These are phyloP conservation scores for Paraphaeosphaeria minitans DNA, from an alignment of 2,329 filamentous ascomycete genomes.

Conservation along the genomic window DNA sequence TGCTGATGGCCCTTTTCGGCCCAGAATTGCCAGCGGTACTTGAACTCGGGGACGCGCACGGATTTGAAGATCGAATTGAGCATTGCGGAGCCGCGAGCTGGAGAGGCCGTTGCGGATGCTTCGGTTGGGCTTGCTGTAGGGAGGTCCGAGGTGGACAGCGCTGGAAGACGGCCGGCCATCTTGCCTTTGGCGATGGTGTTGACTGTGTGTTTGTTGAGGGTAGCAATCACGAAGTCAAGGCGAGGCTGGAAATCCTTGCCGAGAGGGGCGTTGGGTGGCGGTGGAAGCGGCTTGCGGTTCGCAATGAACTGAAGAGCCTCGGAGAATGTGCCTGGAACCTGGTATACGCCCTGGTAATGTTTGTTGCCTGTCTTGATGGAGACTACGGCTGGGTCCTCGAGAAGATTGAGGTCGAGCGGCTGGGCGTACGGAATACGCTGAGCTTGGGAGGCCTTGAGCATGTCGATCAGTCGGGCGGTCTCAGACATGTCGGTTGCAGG, in stretches of 20 bases:
- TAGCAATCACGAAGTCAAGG: conserved; percentile 23
- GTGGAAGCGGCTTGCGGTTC: conserved; percentile 18
- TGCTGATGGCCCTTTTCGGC: conserved; percentile 50
- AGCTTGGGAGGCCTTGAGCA: conserved; percentile 32
- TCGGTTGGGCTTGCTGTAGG: conserved; percentile 65
- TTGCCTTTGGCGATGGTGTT: conserved; percentile 10
- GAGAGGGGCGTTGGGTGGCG: conserved; percentile 16
- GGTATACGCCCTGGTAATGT: conserved; percentile 5
- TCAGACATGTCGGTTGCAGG: conserved; percentile 27
- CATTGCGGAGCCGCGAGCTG: conserved; percentile 79
- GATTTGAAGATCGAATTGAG: conserved; percentile 54
- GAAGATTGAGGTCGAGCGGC: conserved; percentile 12
- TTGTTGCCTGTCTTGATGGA: neutral
- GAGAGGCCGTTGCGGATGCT: conserved; percentile 67
- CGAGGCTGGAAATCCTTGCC: conserved; percentile 21
- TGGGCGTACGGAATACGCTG: conserved; percentile 29
- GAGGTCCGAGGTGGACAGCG: conserved; percentile 52
- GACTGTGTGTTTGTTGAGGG: conserved; percentile 22
- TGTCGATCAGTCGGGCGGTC: conserved; percentile 24
- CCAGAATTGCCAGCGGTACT: conserved; percentile 60
- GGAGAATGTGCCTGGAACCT: conserved; percentile 20
- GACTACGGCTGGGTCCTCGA: conserved; percentile 7
- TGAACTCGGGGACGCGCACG: conserved; percentile 56
- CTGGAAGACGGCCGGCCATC: conserved; percentile 43
- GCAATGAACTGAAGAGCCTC: conserved; percentile 24